Conservation (phyloP, 1,284 basidiomycete species). For the Puccinia novopanici region DNA sequence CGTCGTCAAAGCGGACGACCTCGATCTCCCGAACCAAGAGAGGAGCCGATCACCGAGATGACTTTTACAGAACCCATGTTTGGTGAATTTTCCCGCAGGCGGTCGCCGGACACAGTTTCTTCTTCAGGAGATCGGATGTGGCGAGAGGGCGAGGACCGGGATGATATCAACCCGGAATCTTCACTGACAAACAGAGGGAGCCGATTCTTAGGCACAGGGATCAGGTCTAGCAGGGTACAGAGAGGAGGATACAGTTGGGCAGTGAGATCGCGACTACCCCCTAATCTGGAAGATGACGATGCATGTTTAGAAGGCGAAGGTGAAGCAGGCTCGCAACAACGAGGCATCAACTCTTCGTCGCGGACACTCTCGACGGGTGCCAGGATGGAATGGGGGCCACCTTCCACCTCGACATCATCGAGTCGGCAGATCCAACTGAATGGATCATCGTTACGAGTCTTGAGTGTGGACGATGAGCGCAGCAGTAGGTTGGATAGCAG, state of each 20-base stretch:
- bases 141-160: not conserved
- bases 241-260: constrained; percentile 30
- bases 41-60: constrained; percentile 11
- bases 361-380: not conserved
- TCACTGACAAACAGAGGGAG: not conserved
- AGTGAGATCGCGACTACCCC: constrained; percentile 8
- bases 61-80: not conserved
- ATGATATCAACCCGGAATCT: not conserved
- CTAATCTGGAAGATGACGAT: constrained; percentile 33
- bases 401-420: not conserved
- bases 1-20: not conserved
- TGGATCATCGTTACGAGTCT: constrained; percentile 23
- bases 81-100: constrained; percentile 14
- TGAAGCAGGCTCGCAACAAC: constrained; percentile 7
- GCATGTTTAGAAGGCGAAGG: constrained; percentile 30
- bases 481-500: not conserved
- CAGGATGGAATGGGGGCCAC: constrained; percentile 19
- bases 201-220: not conserved
- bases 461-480: constrained; percentile 9
- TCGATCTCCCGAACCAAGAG: not conserved
- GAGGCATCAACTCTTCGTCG: not conserved
- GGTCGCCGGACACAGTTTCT: constrained; percentile 3
- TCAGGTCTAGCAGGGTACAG: not conserved
- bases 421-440: constrained; percentile 23
- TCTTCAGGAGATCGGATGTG: constrained; percentile 17